phyloP scores from a whole-genome alignment of 306 rosid species.

The Datisca glomerata region DNA sequence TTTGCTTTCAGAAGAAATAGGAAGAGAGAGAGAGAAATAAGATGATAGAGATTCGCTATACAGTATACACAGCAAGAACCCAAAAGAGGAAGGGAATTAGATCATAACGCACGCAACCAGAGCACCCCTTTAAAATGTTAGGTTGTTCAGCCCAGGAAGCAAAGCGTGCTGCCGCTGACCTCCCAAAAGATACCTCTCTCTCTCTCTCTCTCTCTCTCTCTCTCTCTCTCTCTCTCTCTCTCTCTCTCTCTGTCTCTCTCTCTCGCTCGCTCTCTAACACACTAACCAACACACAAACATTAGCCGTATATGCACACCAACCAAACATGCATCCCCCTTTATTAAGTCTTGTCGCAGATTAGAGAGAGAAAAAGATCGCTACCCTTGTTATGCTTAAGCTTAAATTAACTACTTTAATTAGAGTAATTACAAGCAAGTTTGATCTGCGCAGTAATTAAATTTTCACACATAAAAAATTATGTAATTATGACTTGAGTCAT shows the following conservation, averaged over 20 bases:
- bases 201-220: background rate
- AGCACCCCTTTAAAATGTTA: conserved; percentile 19
- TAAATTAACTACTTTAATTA: too few relatives aligned
- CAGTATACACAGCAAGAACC: conserved; percentile 19
- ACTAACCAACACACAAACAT: background rate
- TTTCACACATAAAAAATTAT: too few relatives aligned
- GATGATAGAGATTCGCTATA: conserved; percentile 40
- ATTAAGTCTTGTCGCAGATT: too few relatives aligned
- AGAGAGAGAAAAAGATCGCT: too few relatives aligned
- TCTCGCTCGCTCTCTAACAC: too few relatives aligned
- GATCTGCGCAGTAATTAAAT: too few relatives aligned
- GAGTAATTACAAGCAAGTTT: too few relatives aligned
- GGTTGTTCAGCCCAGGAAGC: conserved; percentile 52
- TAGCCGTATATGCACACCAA: conserved; percentile 4
- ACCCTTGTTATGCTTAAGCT: too few relatives aligned
- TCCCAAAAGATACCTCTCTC: conserved; percentile 24
- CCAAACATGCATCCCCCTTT: conserved; percentile 9
- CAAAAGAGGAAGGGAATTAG: conserved; percentile 41
- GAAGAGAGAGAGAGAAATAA: conserved; percentile 4
- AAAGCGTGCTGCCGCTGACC: conserved; percentile 45
- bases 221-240: background rate
- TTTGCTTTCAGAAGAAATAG: background rate
- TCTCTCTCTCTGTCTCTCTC: background rate
- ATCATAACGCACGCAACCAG: conserved; percentile 48
- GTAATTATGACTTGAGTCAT: too few relatives aligned